phyloP scores from a whole-genome alignment of 768 basidiomycete species.

The Lactarius quietus region DNA sequence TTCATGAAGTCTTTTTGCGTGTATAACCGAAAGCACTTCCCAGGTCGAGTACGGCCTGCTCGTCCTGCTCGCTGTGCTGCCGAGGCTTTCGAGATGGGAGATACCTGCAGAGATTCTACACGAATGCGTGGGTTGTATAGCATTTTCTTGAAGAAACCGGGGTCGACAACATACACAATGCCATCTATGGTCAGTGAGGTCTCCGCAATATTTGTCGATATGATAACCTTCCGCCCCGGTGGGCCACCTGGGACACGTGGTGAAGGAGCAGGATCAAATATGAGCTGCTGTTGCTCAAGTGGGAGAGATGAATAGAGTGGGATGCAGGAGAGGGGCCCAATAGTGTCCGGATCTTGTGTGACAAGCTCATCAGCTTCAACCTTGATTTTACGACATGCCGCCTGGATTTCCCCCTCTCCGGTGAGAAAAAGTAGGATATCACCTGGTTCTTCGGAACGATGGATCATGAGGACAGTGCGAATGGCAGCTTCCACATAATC shows the following conservation, averaged over 20 bases:
- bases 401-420: slow-evolving; percentile 98
- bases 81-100: slow-evolving; percentile 94
- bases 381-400: slow-evolving; percentile 90
- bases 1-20: slow-evolving; percentile 96
- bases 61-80: slow-evolving; percentile 96
- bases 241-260: slow-evolving; percentile 61
- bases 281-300: slow-evolving; percentile 91
- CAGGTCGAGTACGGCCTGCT: slow-evolving; percentile 92
- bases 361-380: slow-evolving; percentile 82
- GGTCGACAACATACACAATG: slow-evolving; percentile 97
- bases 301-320: slow-evolving; percentile 95
- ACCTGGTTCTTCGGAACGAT: slow-evolving; percentile 89
- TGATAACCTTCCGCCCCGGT: slow-evolving; percentile 85
- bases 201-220: slow-evolving; percentile 97
- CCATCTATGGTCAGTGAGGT: slow-evolving; percentile 97
- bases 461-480: slow-evolving; percentile 94
- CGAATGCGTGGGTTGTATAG: slow-evolving; percentile 97
- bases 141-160: slow-evolving; percentile 96
- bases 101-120: slow-evolving; percentile 91
- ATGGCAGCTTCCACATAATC: slow-evolving; percentile 98
- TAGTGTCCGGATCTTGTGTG: slow-evolving; percentile 63
- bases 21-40: slow-evolving; percentile 95
- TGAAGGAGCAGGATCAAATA: slow-evolving; percentile 85
- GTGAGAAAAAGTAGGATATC: slow-evolving; percentile 95
- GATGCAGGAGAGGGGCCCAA: slow-evolving; percentile 86